Percentiles rank a stretch among this genome's conserved stretches.
These are phyloP conservation scores for Fusarium dlaminii DNA, from an alignment of 2,329 filamentous ascomycete species.

Conservation along the genomic window DNA sequence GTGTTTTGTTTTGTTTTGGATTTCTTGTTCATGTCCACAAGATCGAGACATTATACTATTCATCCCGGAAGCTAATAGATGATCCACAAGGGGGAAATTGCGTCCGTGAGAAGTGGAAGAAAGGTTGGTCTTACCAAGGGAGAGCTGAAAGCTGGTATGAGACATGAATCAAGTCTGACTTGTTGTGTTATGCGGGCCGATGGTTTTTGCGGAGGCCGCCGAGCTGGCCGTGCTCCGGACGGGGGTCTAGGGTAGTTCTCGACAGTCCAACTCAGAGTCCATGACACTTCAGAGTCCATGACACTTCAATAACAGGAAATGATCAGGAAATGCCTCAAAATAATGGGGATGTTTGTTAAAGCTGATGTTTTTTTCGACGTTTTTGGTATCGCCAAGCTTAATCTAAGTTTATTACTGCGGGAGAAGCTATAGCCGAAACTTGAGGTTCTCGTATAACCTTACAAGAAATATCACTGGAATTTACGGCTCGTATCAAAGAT, in stretches of 20 bases:
- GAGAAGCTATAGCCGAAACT: neutral
- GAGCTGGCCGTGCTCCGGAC: neutral
- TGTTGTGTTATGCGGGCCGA: slow-evolving; percentile 12
- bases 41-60: neutral
- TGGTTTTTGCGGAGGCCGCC: slow-evolving; percentile 9
- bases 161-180: slow-evolving; percentile 5
- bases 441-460: neutral
- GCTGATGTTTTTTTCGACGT: too few relatives aligned
- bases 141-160: slow-evolving; percentile 30
- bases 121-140: slow-evolving; percentile 20
- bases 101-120: neutral
- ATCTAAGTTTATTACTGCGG: neutral
- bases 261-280: neutral
- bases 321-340: neutral
- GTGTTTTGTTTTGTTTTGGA: neutral
- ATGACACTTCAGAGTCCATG: neutral
- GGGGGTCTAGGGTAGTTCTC: neutral
- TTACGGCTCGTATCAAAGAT: neutral
- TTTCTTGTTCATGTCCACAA: neutral
- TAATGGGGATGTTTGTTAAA: neutral
- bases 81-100: slow-evolving; percentile 11
- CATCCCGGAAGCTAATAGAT: neutral
- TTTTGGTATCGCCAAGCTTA: neutral
- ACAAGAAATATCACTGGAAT: neutral
- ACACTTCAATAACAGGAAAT: neutral